Conservation (phyloP, 805 yeast genomes). For the Tetrapisispora namnaoensis region DNA sequence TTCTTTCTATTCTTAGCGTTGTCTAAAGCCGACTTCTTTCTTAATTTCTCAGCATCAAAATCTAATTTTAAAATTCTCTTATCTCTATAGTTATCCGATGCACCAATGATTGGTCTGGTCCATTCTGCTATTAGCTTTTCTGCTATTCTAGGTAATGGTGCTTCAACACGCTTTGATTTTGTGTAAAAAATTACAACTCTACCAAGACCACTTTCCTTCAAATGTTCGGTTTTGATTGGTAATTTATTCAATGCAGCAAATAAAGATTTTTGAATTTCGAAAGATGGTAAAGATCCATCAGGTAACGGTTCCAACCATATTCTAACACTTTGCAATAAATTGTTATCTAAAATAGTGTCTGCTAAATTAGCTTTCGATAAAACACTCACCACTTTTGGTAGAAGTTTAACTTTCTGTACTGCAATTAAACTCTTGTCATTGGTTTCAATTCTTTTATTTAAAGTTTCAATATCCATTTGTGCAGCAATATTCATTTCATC, state of each 20-base stretch:
- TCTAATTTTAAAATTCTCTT: conserved; percentile 59
- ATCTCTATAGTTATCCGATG: conserved; percentile 89
- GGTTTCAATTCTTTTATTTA: conserved; percentile 35
- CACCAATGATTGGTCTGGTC: conserved; percentile 96
- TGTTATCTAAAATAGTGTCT: conserved; percentile 88
- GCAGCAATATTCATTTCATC: conserved; percentile 88
- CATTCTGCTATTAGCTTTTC: conserved; percentile 90
- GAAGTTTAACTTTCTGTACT: conserved; percentile 57
- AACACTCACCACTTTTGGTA: conserved; percentile 68
- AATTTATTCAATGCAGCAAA: conserved; percentile 63
- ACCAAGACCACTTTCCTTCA: conserved; percentile 90
- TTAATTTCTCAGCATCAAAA: conserved; percentile 52
- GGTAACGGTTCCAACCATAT: conserved; percentile 98
- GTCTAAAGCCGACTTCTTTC: conserved; percentile 27
- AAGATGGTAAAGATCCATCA: conserved; percentile 95
- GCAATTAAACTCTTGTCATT: conserved; percentile 34
- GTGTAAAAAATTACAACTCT: conserved; percentile 90
- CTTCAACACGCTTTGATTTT: conserved; percentile 81
- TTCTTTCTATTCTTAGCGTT: conserved; percentile 28
- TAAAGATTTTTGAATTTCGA: conserved; percentile 84
- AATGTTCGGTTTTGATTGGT: conserved; percentile 92
- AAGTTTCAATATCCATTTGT: conserved; percentile 52
- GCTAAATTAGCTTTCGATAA: conserved; percentile 77
- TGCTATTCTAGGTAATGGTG: conserved; percentile 74
- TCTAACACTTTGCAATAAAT: conserved; percentile 83